Percentiles rank a stretch among this genome's conserved stretches.
phyloP scores from a whole-genome alignment of 2,329 filamentous ascomycete species.

The Verticillium albo-atrum region DNA sequence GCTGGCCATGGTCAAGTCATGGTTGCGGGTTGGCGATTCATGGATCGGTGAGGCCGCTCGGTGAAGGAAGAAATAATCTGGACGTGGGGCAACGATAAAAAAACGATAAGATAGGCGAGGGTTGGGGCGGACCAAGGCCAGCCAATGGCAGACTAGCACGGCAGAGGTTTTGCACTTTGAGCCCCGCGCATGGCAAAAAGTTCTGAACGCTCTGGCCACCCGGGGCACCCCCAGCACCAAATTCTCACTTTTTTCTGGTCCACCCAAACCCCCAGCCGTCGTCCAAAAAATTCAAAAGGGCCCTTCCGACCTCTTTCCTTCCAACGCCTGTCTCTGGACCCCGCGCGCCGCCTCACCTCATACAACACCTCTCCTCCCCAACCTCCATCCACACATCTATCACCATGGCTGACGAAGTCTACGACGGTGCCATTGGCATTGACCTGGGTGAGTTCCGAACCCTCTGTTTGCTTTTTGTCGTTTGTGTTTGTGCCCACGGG shows the following conservation, averaged over 20 bases:
- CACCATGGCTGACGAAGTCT: slow-evolving; percentile 95
- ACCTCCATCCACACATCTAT: neutral
- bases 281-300: slow-evolving; percentile 6
- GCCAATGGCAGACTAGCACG: neutral
- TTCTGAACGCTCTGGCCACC: slow-evolving; percentile 1
- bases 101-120: neutral
- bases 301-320: slow-evolving; percentile 5
- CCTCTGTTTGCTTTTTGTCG: neutral
- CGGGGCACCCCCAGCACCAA: slow-evolving; percentile 1
- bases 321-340: slow-evolving; percentile 6
- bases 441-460: slow-evolving; percentile 75
- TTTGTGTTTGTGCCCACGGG: slow-evolving; percentile 1
- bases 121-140: neutral
- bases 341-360: slow-evolving; percentile 10
- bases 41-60: neutral
- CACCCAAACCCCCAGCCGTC: slow-evolving; percentile 11
- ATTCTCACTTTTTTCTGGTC: slow-evolving; percentile 12
- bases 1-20: too few species aligned
- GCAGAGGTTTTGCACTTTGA: neutral
- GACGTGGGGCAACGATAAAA: neutral
- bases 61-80: neutral
- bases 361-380: slow-evolving; percentile 13
- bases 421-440: slow-evolving; percentile 99
- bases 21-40: neutral
- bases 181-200: slow-evolving; percentile 8